Evolutionary conservation across 2,329 filamentous ascomycete genomes (phyloP), one percentile per base, ranked within the genome.

Genomic region (Trichoderma brevicompactum): DNA sequence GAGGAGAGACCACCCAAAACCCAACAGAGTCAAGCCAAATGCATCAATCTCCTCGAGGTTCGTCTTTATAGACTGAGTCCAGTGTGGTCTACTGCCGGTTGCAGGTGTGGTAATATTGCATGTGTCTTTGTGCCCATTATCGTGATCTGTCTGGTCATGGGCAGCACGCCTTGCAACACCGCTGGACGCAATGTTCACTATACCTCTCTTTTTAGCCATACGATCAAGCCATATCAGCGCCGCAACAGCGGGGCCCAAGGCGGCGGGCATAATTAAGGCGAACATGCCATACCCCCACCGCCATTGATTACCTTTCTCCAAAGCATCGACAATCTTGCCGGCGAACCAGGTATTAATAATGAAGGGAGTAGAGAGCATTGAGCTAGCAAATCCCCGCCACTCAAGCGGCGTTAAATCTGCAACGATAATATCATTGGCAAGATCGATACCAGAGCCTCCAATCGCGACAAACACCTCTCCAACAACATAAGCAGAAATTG

Each of bases 401-500:
- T 77, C 83, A 74, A 72, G 74, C 0, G 75, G 77, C 5, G 85
- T 87, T n/a, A 87, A 82, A 71, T 89, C 87, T 1, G 86, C 85
- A 48, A 88, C 83, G 69, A 89, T 86, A 58, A 89, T 85, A 68
- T 88, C 85, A 70, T 87, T 85, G 53, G 88, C 78, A 36, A 89
- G 82, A 64, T 86, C 84, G 7, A 87, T 80, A 2, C 85, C 86
- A 0, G 85, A 86, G 54, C 82, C 81, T 2, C 87, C 87, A 6
- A 87, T 79, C 0, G 82, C 80, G 64, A 88, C 87, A 73, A 89
- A 86, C 10, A 88, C 80, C 68, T 85, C 79, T 1, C 83, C 83
- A 2, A 79, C 80, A 0, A 82, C 79, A 55, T 85, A 85, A 6
- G 82, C 80, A 32, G 81, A 75, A 58, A 88, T 81, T 63, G 79